Base-by-base conservation (phyloP, 805 yeast genomes). In the Cyberlindnera xishuangbannaensis region DNA sequence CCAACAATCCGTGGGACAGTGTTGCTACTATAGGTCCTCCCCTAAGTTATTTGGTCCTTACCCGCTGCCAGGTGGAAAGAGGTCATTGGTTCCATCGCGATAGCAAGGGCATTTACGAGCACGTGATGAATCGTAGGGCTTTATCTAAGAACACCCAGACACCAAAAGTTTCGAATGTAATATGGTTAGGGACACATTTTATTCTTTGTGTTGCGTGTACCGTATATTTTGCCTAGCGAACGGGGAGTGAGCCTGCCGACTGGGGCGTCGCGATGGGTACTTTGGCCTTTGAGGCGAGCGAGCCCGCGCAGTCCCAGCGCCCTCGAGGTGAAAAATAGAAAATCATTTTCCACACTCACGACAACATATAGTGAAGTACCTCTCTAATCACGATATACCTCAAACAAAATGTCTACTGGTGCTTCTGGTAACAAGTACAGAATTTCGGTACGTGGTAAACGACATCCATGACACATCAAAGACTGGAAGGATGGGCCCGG, bases 361-460 rank as follows among this genome's bases (percentile, higher is more conserved):
- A n/a, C n/a, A n/a, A n/a, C n/a, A n/a, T n/a, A n/a, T n/a, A n/a
- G n/a, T n/a, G n/a, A n/a, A n/a, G n/a, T n/a, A n/a, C n/a, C n/a
- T n/a, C n/a, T 27, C 16, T 21, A 28, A 12, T 17, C 23, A 29
- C 35, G 33, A 33, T 27, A 43, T 27, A 40, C 35, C 41, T 31
- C 45, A 44, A 41, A 42, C 55, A 71, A 62, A 69, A 82, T 82
- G 90, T 80, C 87, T 64, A 77, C 83, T 69, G 94, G 95, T 78
- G 92, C 95, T 76, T 85, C 95, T 71, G 97, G 98, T 79, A 92
- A 87, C 83, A 90, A 90, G 79, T 92, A 83, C 86, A 87, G 97
- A 76, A 86, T 90, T 84, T 87, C 98, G 71, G 95, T 84, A 84
- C 71, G 95, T 83, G 23, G 28, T 13, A 21, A 28, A 20, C 18